Evolutionary conservation across 1,284 basidiomycete species (phyloP), one percentile per base, ranked within the genome.

Genomic region (Sanghuangporus weigelae): DNA sequence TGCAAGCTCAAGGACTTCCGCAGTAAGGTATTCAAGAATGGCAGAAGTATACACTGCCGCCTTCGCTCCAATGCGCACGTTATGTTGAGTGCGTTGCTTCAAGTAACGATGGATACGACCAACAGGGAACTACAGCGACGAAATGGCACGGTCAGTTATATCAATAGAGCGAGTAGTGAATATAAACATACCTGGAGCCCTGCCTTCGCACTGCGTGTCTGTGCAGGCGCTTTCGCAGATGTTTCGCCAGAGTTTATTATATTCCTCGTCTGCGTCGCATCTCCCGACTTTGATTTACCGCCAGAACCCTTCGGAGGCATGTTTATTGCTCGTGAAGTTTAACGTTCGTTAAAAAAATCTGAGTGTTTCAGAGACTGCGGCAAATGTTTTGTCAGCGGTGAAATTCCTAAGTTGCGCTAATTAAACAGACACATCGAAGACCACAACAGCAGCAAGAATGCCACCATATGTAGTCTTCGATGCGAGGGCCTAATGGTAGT

Each of bases 71-170:
- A 96, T 93, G 44, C 94, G 91, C 61, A 98, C 87, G 73, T 95
- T 95, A 77, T 96, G 92, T 74, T 95, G 93, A 42, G 95, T 96
- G 71, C 92, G 86, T 73, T 89, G 87, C 77, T 97, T 96, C 70
- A 98, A 78, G 79, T 96, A 96, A 77, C 96, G 90, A 75, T 95
- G 94, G 64, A 96, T 93, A 90, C 93, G 93, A 53, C 93, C 93
- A 49, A 64, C 63, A 21, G 63, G 63, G 42, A 64, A 64, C 63
- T 64, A 59, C 1, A 44, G 7, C 21, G 1, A 57, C 23, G 10
- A 21, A 6, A 46, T 3, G 10, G 12, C 16, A 12, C 42, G 19
- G n/a, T 57, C 7, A 7, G 19, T 46, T 16, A 57, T 14, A 57
- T 19, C 19, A 59, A 6, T 49, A 50, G 8, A 2, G 7, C 1